Conservation (phyloP, 805 yeast genomes). For the Candida methanosorbosa region DNA sequence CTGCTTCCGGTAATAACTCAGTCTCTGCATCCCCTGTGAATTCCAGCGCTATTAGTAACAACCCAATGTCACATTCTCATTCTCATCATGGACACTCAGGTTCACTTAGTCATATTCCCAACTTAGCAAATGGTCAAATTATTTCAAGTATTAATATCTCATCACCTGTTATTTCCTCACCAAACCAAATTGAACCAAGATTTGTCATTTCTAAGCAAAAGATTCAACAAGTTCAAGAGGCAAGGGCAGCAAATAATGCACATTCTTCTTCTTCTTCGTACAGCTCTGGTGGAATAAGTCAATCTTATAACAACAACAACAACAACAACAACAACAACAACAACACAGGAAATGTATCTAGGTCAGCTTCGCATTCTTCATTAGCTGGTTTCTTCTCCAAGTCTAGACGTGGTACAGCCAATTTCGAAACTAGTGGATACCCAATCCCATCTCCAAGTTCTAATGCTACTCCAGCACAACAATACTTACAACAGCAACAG, state of each 20-base stretch:
- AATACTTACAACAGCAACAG: background rate
- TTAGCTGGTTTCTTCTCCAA: conserved; percentile 42
- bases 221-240: conserved; percentile 46
- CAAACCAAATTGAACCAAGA: conserved; percentile 69
- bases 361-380: conserved; percentile 36
- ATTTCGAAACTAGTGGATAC: conserved; percentile 5
- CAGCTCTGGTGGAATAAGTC: conserved; percentile 1
- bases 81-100: conserved; percentile 1
- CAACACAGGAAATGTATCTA: conserved; percentile 5
- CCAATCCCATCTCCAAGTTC: conserved; percentile 1
- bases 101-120: conserved; percentile 31
- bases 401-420: conserved; percentile 31
- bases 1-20: background rate
- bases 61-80: conserved; percentile 1
- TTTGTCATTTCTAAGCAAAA: conserved; percentile 78
- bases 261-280: conserved; percentile 4
- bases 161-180: conserved; percentile 54
- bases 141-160: conserved; percentile 57
- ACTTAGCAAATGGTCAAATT: conserved; percentile 47
- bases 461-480: background rate
- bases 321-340: conserved; percentile 8
- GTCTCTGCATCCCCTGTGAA: conserved; percentile 4
- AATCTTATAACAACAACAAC: background rate
- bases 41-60: background rate
- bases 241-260: conserved; percentile 21